Evolutionary conservation across 202 grass and related monocot genomes (phyloP), one percentile per base, ranked within the genome.

Genomic region (Carex arenaria): DNA sequence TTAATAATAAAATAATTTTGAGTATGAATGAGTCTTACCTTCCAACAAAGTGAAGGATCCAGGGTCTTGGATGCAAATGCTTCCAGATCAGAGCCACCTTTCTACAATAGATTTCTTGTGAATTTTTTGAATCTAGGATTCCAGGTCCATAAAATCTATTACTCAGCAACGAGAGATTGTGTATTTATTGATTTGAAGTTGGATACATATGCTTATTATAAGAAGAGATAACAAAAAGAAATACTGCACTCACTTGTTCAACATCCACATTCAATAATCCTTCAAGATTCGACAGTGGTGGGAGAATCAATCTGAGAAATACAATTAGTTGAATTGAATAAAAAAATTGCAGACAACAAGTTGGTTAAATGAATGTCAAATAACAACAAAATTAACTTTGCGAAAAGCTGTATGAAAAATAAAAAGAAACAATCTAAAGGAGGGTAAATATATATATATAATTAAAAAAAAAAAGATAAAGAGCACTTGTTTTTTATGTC

Each of bases 401-500:
- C 4, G 34, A 32, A 51, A 45, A 79, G n/a, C 13, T 75, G 47
- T 31, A 32, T 75, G 23, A 31, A 10, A 70, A 7, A 54, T 55
- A 55, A 75, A 59, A 78, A n/a, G 7, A 40, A 17, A 84, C 42
- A 62, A n/a, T 17, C 5, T 11, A 40, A 61, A 78, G 60, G 9
- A 60, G 64, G 64, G 18, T 49, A 70, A 34, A 85, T 23, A 77
- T 52, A 22, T 53, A 0, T 26, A 26, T 26, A 26, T 26, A 26
- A 26, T 26, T 23, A 14, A 75, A 61, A 12, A 22, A 62, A 30
- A 38, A 59, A 43, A 78, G 10, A 56, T 15, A 79, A 79, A 67
- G 22, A n/a, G 40, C 7, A 97, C 95, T 93, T 98, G 85, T 98
- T 98, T 80, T 86, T 91, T 20, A 92, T 89, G 40, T 93, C 95